Conservation (phyloP, 2,329 filamentous ascomycete species). For the Pestalotiopsis sp. region DNA sequence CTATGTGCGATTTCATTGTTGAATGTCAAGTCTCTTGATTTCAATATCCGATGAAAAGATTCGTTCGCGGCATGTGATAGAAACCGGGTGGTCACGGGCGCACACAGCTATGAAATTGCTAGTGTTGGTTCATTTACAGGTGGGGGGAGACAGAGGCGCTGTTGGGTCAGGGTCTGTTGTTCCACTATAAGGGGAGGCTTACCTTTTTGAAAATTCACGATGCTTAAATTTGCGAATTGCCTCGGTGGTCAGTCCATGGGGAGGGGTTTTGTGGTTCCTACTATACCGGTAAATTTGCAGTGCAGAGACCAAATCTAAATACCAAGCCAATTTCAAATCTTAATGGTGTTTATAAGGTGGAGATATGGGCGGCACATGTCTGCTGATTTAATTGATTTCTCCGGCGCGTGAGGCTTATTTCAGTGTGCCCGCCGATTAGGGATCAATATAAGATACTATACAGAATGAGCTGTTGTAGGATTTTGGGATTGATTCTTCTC, state of each 20-base stretch:
- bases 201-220: neutral
- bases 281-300: neutral
- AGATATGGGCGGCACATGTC: neutral
- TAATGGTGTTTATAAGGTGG: neutral
- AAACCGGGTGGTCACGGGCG: no score
- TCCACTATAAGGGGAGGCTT: no score
- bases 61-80: no score
- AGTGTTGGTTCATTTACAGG: no score
- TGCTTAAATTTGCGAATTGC: neutral
- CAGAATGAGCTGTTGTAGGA: neutral
- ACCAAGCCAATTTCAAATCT: neutral
- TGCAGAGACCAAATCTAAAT: neutral
- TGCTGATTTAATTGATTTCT: neutral
- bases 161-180: no score
- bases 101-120: no score
- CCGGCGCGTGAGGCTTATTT: neutral
- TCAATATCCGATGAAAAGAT: no score
- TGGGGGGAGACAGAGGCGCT: no score
- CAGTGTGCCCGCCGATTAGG: neutral
- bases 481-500: neutral
- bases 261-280: neutral
- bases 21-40: no score
- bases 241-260: no score
- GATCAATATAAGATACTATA: neutral
- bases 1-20: rapidly evolving